Evolutionary conservation across 2,329 filamentous ascomycete genomes (phyloP).

Genomic region (Aureobasidium leucospermi): DNA sequence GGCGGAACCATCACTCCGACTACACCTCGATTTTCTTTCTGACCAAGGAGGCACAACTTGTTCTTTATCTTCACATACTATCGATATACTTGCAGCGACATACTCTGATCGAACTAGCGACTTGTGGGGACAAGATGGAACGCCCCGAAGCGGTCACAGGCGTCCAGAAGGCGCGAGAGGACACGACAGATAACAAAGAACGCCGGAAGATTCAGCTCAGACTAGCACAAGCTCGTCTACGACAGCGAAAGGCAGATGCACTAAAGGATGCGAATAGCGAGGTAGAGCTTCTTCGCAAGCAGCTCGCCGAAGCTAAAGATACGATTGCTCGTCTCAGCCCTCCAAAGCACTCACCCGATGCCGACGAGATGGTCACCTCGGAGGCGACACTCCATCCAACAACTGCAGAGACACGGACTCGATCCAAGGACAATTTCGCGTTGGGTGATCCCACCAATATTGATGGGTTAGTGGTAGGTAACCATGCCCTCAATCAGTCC

Average conservation of each 20-base stretch:
- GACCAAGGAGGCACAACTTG: not conserved
- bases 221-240: not conserved
- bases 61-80: not conserved
- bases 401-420: no score
- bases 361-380: not conserved
- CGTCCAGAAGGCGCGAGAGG: not conserved
- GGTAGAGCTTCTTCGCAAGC: not conserved
- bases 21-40: not conserved
- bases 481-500: not conserved
- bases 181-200: not conserved
- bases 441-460: not conserved
- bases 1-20: not conserved
- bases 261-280: not conserved
- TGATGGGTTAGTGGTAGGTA: not conserved
- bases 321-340: not conserved
- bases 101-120: not conserved
- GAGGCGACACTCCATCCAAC: not conserved
- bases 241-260: not conserved
- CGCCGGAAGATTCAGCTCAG: not conserved
- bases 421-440: not conserved
- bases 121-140: not conserved
- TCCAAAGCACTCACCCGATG: not conserved
- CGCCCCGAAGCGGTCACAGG: not conserved
- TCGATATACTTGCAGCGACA: not conserved
- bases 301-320: slow-evolving; percentile 1